Conservation (phyloP, 2,329 filamentous ascomycete species). For the Penicillium sp. region DNA sequence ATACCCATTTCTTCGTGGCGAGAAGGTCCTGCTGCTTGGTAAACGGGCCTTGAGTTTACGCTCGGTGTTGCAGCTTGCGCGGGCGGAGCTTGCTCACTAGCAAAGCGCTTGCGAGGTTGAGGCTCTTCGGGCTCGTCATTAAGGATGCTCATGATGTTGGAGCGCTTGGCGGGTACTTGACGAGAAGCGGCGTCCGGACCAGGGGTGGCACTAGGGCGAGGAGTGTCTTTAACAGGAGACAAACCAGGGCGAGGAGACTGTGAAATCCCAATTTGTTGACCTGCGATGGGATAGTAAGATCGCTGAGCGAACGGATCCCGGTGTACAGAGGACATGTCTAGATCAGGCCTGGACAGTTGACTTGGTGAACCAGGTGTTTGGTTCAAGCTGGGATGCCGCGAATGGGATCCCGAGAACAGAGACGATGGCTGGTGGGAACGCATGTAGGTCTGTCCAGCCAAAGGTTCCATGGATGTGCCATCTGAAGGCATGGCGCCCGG, state of each 20-base stretch:
- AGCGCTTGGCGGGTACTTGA: slow-evolving; percentile 50
- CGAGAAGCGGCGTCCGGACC: slow-evolving; percentile 39
- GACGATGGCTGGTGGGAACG: slow-evolving; percentile 29
- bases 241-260: slow-evolving; percentile 32
- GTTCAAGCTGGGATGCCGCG: slow-evolving; percentile 38
- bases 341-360: slow-evolving; percentile 33
- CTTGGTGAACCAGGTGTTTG: slow-evolving; percentile 39
- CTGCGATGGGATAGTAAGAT: slow-evolving; percentile 33
- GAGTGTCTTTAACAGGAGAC: slow-evolving; percentile 40
- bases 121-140: slow-evolving; percentile 53
- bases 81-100: slow-evolving; percentile 39
- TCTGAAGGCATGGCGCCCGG: slow-evolving; percentile 29
- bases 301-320: slow-evolving; percentile 39
- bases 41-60: slow-evolving; percentile 32
- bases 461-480: slow-evolving; percentile 37
- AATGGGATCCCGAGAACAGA: slow-evolving; percentile 34
- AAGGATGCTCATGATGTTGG: slow-evolving; percentile 52
- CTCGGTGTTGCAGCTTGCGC: slow-evolving; percentile 12
- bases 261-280: slow-evolving; percentile 28
- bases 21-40: slow-evolving; percentile 25
- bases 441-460: slow-evolving; percentile 35
- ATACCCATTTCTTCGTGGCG: slow-evolving; percentile 30
- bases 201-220: slow-evolving; percentile 36
- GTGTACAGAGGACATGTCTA: slow-evolving; percentile 37
- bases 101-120: slow-evolving; percentile 48